These are phyloP conservation scores for Penicillium sp. DNA, from an alignment of 2,329 filamentous ascomycete species.

Conservation along the genomic window DNA sequence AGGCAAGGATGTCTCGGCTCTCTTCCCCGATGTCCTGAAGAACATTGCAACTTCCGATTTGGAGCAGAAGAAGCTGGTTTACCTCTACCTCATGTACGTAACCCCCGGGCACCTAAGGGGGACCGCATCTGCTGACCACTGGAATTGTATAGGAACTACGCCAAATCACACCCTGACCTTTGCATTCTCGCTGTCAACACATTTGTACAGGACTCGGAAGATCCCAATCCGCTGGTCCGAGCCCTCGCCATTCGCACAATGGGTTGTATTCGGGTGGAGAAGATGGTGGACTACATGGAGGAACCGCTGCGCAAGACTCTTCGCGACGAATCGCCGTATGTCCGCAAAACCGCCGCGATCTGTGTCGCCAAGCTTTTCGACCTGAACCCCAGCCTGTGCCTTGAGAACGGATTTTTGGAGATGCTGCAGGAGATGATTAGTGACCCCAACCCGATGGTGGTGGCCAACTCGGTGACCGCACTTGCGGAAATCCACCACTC, in stretches of 20 bases:
- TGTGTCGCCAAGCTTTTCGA: slow-evolving; percentile 98
- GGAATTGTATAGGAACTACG: slow-evolving; percentile 76
- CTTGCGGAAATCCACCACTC: slow-evolving; percentile 88
- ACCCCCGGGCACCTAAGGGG: neutral
- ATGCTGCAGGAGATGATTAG: slow-evolving; percentile 92
- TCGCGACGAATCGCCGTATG: slow-evolving; percentile 95
- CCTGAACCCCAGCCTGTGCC: slow-evolving; percentile 84
- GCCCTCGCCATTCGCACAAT: slow-evolving; percentile 95
- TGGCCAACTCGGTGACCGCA: slow-evolving; percentile 94
- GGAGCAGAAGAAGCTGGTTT: slow-evolving; percentile 99
- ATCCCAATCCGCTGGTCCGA: slow-evolving; percentile 92
- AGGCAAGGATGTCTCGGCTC: slow-evolving; percentile 94
- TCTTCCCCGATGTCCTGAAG: slow-evolving; percentile 97
- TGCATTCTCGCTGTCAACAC: slow-evolving; percentile 99
- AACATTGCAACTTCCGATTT: slow-evolving; percentile 94
- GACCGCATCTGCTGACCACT: slow-evolving; percentile 18
- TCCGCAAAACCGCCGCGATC: slow-evolving; percentile 95
- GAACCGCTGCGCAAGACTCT: slow-evolving; percentile 94
- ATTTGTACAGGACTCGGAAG: slow-evolving; percentile 98
- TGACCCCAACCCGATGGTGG: slow-evolving; percentile 98
- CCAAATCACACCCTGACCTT: slow-evolving; percentile 96
- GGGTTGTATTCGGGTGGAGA: slow-evolving; percentile 97
- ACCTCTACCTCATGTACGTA: slow-evolving; percentile 89
- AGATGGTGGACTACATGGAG: slow-evolving; percentile 99
- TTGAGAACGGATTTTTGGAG: slow-evolving; percentile 96